Conservation (phyloP, 2,329 filamentous ascomycete species). For the Colletotrichum spinosum region DNA sequence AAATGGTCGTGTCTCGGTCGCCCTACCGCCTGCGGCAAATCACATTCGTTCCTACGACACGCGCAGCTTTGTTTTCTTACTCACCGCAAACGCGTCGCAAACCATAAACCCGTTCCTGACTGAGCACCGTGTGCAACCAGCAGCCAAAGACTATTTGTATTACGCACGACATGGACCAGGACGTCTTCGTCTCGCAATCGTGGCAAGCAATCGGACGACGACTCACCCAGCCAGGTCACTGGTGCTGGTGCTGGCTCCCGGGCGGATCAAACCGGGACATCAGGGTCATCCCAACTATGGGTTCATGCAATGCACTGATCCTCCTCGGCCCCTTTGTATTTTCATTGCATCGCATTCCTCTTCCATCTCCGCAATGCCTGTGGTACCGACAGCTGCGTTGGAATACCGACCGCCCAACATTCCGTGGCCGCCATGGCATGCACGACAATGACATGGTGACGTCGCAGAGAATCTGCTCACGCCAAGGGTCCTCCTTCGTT, state of each 20-base stretch:
- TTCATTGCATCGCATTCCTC: neutral
- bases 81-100: conserved; percentile 23
- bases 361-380: neutral
- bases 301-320: conserved; percentile 35
- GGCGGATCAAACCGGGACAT: conserved; percentile 8
- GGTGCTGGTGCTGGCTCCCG: conserved; percentile 4
- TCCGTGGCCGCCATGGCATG: neutral
- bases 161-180: too few relatives aligned
- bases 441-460: too few relatives aligned
- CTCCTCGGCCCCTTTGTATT: conserved; percentile 2
- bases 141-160: neutral
- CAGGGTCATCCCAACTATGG: conserved; percentile 33
- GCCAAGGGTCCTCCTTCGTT: neutral
- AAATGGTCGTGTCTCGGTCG: conserved; percentile 10
- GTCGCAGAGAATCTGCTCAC: neutral
- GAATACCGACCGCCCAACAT: neutral
- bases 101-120: conserved; percentile 8
- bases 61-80: conserved; percentile 7
- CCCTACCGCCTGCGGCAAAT: conserved; percentile 4
- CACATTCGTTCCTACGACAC: neutral
- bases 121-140: conserved; percentile 1
- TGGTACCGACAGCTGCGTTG: too few relatives aligned
- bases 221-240: conserved; percentile 14
- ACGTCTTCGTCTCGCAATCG: conserved; percentile 3
- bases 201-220: conserved; percentile 19